phyloP scores from a whole-genome alignment of 495 filamentous ascomycete species.

The Penicillium steckii region DNA sequence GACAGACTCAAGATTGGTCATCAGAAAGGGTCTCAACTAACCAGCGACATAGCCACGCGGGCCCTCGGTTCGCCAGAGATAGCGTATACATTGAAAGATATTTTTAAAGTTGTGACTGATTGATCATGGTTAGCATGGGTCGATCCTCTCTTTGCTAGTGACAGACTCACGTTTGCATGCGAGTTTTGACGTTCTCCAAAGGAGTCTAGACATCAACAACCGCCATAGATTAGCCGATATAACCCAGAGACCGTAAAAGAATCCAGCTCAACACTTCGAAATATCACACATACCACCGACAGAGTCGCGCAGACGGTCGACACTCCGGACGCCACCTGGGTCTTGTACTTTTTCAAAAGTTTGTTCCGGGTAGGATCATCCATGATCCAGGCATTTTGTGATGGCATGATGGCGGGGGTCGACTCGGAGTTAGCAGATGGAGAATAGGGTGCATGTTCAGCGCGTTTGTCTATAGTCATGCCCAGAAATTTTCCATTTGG shows the following conservation, averaged over 20 bases:
- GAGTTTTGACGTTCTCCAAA: conserved; percentile 50
- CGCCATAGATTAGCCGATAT: too few relatives aligned
- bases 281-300: conserved; percentile 38
- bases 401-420: conserved; percentile 34
- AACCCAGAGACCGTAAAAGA: not conserved
- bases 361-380: conserved; percentile 40
- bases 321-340: conserved; percentile 44
- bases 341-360: conserved; percentile 46
- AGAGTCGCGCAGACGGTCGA: conserved; percentile 46
- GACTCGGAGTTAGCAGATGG: conserved; percentile 28
- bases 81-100: conserved; percentile 39
- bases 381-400: conserved; percentile 37
- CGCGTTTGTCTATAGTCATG: conserved; percentile 44
- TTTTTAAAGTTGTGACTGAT: conserved; percentile 45
- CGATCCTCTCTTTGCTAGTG: too few relatives aligned
- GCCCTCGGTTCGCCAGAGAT: conserved; percentile 47
- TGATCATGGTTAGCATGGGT: not conserved
- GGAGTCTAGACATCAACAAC: conserved; percentile 37
- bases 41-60: conserved; percentile 48
- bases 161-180: conserved; percentile 48
- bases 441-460: conserved; percentile 45
- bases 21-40: conserved; percentile 13
- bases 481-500: conserved; percentile 37
- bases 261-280: too few relatives aligned
- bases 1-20: not conserved